A percentile compares a stretch with the other conserved stretches of the same genome.
These are phyloP conservation scores for Lotus japonicus DNA, from an alignment of 306 rosid species.

Conservation along the genomic window DNA sequence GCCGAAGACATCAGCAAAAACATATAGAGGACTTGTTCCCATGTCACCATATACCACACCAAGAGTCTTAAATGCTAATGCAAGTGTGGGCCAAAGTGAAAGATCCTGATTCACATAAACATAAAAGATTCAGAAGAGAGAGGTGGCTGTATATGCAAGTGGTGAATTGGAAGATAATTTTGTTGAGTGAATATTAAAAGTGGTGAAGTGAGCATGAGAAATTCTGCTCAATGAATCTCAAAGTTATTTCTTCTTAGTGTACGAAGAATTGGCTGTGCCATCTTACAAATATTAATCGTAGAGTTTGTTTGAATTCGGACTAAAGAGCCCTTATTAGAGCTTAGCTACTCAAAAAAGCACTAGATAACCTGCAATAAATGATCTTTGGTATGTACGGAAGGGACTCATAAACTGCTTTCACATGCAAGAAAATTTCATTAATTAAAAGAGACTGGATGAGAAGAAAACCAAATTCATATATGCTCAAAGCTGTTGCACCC, in stretches of 20 bases:
- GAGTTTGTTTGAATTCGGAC: too few species aligned
- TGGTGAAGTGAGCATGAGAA: background rate
- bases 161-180: background rate
- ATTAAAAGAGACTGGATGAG: too few species aligned
- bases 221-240: background rate
- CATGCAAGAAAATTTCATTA: too few species aligned
- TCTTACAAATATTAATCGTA: too few species aligned
- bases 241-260: background rate
- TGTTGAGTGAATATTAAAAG: background rate
- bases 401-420: too few species aligned
- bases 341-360: too few species aligned
- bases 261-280: too few species aligned
- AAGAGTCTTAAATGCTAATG: conserved; percentile 84
- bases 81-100: conserved; percentile 58
- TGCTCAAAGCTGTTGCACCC: too few species aligned
- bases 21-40: conserved; percentile 97
- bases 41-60: conserved; percentile 96
- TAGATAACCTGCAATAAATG: too few species aligned
- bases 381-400: too few species aligned
- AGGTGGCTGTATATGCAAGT: background rate
- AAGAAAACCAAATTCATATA: too few species aligned
- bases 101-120: conserved; percentile 48
- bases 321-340: too few species aligned
- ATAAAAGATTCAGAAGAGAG: conserved; percentile 11
- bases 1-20: conserved; percentile 86